Base-by-base conservation (phyloP, 2,329 filamentous ascomycete genomes). In the Eutypa lata region DNA sequence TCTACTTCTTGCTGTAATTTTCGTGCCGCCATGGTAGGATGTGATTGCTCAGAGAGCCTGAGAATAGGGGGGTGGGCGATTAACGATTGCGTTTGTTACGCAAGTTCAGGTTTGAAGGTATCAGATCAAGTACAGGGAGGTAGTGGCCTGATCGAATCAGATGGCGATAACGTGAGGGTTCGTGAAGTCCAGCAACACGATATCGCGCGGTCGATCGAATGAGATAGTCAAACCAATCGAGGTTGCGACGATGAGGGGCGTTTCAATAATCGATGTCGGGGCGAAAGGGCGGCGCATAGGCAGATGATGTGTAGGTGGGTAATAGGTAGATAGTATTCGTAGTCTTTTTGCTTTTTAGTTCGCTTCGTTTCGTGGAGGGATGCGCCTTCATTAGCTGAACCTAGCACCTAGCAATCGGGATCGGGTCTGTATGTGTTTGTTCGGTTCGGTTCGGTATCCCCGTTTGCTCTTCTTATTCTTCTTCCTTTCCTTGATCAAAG, bases 1-100 rank as follows among this genome's bases (percentile, higher is more conserved):
- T 99, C 94, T 67, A 97, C 93, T 78, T 99, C 94, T 77, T 97
- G 92, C 73, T 94, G 90, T 65, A 96, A 83, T 81, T 99, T 99
- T 72, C 94, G 86, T 71, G 90, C 90, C 65, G 94, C 91, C 94
- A 99, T 99, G 66, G 73, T 81, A 75, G 61, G 57, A 58, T 45
- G 50, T 58, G 55, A 47, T 50, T 52, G 53, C 53, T 53, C 52
- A 53, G 55, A 57, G 53, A 57, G 6, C 26, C 26, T 51, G 22
- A 53, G 56, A 57, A 44, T 53, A 24, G 26, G 33, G 38, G 24
- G 43, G 21, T 31, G 26, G 10, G 26, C 10, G 26, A 10, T 31
- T 31, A 31, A 10, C 26, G 26, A 31, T 31, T 31, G 26, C 26
- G 26, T 31, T 31, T 31, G 26, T 31, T 31, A 10, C 26, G 26